Evolutionary conservation across 2,329 filamentous ascomycete genomes (phyloP).

Genomic region (Apiospora sp.): DNA sequence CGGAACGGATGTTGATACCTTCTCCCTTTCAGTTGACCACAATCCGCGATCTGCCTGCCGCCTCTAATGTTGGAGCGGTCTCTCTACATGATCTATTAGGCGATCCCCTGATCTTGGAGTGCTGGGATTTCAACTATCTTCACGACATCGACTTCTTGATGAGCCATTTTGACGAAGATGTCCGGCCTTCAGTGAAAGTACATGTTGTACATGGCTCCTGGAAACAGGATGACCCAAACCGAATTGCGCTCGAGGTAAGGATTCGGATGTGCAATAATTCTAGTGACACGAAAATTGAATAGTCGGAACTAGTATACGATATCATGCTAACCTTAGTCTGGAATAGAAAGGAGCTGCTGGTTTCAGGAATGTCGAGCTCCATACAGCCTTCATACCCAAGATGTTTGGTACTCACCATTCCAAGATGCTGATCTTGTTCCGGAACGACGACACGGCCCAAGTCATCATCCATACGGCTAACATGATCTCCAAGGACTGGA

Average conservation of each 20-base stretch:
- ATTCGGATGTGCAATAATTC: neutral
- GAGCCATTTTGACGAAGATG: slow-evolving; percentile 60
- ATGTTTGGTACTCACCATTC: slow-evolving; percentile 86
- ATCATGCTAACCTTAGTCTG: neutral
- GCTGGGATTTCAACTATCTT: slow-evolving; percentile 75
- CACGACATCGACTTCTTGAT: slow-evolving; percentile 67
- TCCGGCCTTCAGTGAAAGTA: slow-evolving; percentile 56
- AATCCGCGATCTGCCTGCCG: slow-evolving; percentile 68
- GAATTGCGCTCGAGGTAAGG: slow-evolving; percentile 64
- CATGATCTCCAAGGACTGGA: slow-evolving; percentile 89
- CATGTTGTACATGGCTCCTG: slow-evolving; percentile 69
- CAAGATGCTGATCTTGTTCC: slow-evolving; percentile 87
- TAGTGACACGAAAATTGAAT: neutral
- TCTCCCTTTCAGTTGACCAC: slow-evolving; percentile 78
- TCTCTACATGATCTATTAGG: slow-evolving; percentile 73
- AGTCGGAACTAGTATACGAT: neutral
- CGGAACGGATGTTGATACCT: slow-evolving; percentile 41
- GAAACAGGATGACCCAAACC: slow-evolving; percentile 71
- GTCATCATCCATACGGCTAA: slow-evolving; percentile 90
- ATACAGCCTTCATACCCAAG: slow-evolving; percentile 81
- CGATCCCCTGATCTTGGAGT: slow-evolving; percentile 75
- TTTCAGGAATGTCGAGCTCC: slow-evolving; percentile 70
- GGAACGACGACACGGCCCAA: slow-evolving; percentile 79
- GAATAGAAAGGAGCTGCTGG: neutral
- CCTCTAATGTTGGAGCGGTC: slow-evolving; percentile 71